These are phyloP conservation scores for Linnemannia schmuckeri DNA, from an alignment of 192 early-diverging fungal genomes.

Conservation along the genomic window DNA sequence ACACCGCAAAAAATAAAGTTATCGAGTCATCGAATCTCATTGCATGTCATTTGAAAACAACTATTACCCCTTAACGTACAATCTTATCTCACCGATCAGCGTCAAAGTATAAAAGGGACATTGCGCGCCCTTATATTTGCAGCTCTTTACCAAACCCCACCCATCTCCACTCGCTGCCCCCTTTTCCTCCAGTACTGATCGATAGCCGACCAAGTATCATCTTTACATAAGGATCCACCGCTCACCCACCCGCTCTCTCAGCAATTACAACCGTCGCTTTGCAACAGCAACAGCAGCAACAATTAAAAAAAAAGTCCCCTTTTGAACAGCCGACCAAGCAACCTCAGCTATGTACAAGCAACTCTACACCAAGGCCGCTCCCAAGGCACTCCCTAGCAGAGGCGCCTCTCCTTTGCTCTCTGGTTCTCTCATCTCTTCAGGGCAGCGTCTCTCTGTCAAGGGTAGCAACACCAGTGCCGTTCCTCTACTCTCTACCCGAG, in stretches of 20 bases:
- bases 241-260: background rate
- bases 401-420: slow-evolving; percentile 44
- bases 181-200: slow-evolving; percentile 39
- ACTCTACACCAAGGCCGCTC: slow-evolving; percentile 43
- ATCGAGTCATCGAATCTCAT: background rate
- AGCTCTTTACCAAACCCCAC: slow-evolving; percentile 36
- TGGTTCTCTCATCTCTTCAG: slow-evolving; percentile 37
- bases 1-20: background rate
- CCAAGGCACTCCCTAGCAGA: slow-evolving; percentile 33
- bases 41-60: background rate
- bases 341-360: slow-evolving; percentile 44
- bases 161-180: background rate
- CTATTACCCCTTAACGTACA: background rate
- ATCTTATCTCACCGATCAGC: background rate
- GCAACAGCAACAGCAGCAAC: background rate
- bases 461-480: background rate
- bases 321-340: background rate
- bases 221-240: slow-evolving; percentile 34
- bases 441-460: slow-evolving; percentile 10
- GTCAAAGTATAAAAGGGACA: background rate
- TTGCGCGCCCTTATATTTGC: slow-evolving; percentile 11
- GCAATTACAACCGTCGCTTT: no score
- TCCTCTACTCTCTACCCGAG: slow-evolving; percentile 35
- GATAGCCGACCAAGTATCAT: slow-evolving; percentile 61
- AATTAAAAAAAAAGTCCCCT: no score